These are phyloP conservation scores for Nothophoma quercina DNA, from an alignment of 2,329 filamentous ascomycete genomes.

Conservation along the genomic window DNA sequence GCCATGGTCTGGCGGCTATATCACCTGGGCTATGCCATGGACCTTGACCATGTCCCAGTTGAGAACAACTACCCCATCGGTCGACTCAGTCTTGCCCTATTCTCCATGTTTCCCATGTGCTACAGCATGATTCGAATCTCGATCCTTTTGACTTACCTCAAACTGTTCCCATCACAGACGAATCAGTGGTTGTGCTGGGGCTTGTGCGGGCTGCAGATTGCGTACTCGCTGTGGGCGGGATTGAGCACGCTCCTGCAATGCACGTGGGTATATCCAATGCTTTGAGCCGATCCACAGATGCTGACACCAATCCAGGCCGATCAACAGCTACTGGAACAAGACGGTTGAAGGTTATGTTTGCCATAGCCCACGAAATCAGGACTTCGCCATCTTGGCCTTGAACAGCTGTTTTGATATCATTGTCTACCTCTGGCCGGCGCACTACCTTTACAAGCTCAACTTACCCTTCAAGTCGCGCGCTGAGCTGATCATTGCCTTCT, in stretches of 20 bases:
- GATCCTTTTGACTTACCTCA: conserved; percentile 21
- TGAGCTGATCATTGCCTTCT: conserved; percentile 22
- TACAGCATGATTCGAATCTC: conserved; percentile 20
- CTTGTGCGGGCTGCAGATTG: conserved; percentile 11
- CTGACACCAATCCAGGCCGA: conserved; percentile 5
- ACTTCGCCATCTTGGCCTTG: conserved; percentile 19
- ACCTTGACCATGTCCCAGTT: conserved; percentile 1
- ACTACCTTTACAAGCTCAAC: conserved; percentile 29
- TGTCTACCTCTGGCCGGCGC: conserved; percentile 27
- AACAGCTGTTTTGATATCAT: conserved; percentile 27
- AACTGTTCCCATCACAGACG: conserved; percentile 20
- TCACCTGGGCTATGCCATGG: conserved; percentile 10
- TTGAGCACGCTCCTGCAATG: conserved; percentile 15
- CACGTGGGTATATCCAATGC: neutral
- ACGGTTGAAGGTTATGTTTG: conserved; percentile 12
- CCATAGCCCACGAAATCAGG: conserved; percentile 17
- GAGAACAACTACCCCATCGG: conserved; percentile 14
- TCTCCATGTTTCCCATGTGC: conserved; percentile 19
- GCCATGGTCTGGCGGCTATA: conserved; percentile 15
- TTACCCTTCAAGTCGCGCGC: conserved; percentile 19
- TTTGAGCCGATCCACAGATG: neutral
- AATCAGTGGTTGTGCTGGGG: conserved; percentile 23
- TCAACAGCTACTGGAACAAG: conserved; percentile 18
- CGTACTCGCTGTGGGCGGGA: conserved; percentile 9
- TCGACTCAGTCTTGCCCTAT: conserved; percentile 11